Evolutionary conservation across 805 yeast species (phyloP).

Genomic region (Hanseniaspora hatyaiensis): DNA sequence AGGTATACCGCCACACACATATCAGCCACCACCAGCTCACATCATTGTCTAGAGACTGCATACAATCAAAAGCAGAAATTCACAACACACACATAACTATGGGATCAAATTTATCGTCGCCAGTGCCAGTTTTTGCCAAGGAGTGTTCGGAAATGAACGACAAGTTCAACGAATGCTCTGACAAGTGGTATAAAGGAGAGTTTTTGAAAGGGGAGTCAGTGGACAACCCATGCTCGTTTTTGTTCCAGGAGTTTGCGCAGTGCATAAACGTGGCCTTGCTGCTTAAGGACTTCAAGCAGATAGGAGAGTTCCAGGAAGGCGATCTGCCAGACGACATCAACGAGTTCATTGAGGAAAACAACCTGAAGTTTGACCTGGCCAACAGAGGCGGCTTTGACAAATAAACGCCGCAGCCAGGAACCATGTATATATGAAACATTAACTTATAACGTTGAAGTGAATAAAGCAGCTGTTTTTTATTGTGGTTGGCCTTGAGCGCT

Average conservation of each 20-base stretch:
- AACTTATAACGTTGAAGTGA: background rate
- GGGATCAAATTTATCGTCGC: constrained; percentile 65
- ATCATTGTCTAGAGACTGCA: no score
- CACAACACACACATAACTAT: constrained; percentile 32
- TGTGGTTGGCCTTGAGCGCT: no score
- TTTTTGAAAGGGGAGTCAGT: constrained; percentile 45
- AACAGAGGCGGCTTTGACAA: constrained; percentile 14
- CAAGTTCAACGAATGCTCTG: constrained; percentile 85
- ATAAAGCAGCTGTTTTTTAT: background rate
- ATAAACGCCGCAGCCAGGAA: no score
- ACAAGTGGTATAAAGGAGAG: constrained; percentile 85
- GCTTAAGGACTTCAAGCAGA: constrained; percentile 67
- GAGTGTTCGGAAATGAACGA: constrained; percentile 84
- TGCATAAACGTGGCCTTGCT: constrained; percentile 68
- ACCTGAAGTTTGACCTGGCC: constrained; percentile 12
- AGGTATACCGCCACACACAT: no score
- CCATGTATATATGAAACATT: background rate
- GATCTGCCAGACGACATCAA: constrained; percentile 32
- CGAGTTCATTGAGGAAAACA: constrained; percentile 10
- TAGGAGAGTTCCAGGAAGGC: constrained; percentile 74
- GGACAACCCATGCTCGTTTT: constrained; percentile 79
- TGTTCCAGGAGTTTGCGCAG: constrained; percentile 80
- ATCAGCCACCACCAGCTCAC: no score
- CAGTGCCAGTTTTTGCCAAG: constrained; percentile 66
- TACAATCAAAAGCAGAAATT: no score